A percentile compares a stretch with the other conserved stretches of the same genome.
phyloP scores from a whole-genome alignment of 2,329 filamentous ascomycete species.

The Coniochaeta hoffmannii region DNA sequence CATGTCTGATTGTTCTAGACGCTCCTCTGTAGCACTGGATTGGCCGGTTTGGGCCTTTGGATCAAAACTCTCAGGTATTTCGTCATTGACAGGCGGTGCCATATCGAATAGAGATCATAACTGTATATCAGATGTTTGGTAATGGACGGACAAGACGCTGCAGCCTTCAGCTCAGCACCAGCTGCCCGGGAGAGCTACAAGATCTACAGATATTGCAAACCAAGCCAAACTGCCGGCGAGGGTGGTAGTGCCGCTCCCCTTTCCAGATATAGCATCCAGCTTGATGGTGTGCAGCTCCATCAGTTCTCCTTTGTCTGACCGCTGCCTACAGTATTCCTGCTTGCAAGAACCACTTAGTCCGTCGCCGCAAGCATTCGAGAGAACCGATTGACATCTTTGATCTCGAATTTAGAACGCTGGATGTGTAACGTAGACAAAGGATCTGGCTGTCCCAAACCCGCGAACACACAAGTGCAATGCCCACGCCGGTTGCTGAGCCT shows the following conservation, averaged over 20 bases:
- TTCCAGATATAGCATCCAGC: background rate
- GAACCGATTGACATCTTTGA: background rate
- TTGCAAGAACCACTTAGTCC: background rate
- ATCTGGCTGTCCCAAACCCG: background rate
- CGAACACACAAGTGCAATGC: background rate
- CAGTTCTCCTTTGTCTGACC: background rate
- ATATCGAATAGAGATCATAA: background rate
- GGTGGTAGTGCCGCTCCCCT: background rate
- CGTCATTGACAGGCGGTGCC: too few relatives aligned
- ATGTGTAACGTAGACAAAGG: background rate
- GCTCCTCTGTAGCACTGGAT: too few relatives aligned
- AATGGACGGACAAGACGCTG: background rate
- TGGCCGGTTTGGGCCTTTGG: too few relatives aligned
- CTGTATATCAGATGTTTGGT: background rate
- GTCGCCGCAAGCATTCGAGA: background rate
- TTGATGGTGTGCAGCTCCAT: background rate
- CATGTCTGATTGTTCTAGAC: too few relatives aligned
- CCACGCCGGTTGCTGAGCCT: background rate
- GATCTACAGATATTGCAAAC: background rate
- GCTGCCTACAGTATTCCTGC: background rate
- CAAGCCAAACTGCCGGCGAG: background rate
- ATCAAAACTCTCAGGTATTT: too few relatives aligned
- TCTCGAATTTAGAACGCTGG: background rate
- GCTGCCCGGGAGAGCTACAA: background rate
- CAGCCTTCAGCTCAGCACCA: background rate